A percentile compares a stretch with the other conserved stretches of the same genome.
Conservation (phyloP, 345 rosid genomes). For the Gossypium herbaceum region DNA sequence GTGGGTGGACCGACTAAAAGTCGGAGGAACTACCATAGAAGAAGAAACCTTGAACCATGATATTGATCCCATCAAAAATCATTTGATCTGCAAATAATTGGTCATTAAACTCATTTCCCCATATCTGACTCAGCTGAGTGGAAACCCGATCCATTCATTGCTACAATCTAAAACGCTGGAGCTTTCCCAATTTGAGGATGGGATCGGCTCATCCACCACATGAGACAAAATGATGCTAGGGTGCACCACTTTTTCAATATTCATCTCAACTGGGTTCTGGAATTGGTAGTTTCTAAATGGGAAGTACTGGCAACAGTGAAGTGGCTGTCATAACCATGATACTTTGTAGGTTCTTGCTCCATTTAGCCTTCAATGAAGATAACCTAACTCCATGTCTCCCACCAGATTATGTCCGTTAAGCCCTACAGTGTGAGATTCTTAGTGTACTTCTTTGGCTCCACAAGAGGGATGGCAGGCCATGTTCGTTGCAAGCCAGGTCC, state of each 20-base stretch:
- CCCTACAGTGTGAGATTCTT: too few relatives aligned
- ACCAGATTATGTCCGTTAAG: background rate
- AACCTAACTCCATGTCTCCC: slow-evolving; percentile 40
- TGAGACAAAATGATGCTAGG: slow-evolving; percentile 58
- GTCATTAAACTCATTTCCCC: slow-evolving; percentile 28
- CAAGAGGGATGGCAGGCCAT: too few relatives aligned
- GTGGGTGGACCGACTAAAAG: slow-evolving; percentile 34
- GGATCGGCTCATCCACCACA: slow-evolving; percentile 6
- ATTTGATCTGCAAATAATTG: slow-evolving; percentile 21
- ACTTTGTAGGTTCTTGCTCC: slow-evolving; percentile 41
- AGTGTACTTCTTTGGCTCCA: too few relatives aligned
- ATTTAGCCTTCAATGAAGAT: slow-evolving; percentile 54
- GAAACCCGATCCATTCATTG: slow-evolving; percentile 48
- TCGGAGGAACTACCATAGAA: slow-evolving; percentile 58
- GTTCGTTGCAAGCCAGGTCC: too few relatives aligned
- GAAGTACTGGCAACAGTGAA: slow-evolving; percentile 45
- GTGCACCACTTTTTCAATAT: slow-evolving; percentile 54
- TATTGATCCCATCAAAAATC: slow-evolving; percentile 3
- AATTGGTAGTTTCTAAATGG: slow-evolving; percentile 39
- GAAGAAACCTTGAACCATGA: slow-evolving; percentile 49
- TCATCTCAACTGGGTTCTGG: slow-evolving; percentile 38
- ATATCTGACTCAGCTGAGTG: slow-evolving; percentile 54
- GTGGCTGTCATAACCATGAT: slow-evolving; percentile 16
- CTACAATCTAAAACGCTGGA: slow-evolving; percentile 27
- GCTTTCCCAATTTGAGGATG: slow-evolving; percentile 25